Conservation (phyloP, 352 stramenopile genomes). For the Pelagophyceae sp. region DNA sequence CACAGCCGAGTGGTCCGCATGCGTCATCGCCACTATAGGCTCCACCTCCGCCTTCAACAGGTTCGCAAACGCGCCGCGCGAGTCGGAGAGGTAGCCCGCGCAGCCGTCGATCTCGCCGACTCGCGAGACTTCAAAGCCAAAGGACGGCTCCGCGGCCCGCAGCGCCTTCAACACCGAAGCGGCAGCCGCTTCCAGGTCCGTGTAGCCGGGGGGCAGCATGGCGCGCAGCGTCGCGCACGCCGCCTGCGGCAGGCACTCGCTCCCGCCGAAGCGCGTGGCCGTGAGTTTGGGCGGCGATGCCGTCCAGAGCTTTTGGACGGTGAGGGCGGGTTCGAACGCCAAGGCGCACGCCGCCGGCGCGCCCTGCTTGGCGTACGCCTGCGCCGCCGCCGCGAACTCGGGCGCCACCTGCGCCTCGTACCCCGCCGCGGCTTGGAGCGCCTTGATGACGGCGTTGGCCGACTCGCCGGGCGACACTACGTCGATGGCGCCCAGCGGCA, state of each 20-base stretch:
- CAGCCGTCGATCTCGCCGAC: neutral
- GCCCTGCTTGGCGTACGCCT: neutral
- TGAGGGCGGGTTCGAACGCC: neutral
- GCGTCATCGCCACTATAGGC: neutral
- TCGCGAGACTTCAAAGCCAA: neutral
- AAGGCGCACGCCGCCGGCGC: neutral
- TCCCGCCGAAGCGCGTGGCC: neutral
- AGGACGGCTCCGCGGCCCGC: neutral
- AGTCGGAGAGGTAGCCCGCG: constrained; percentile 13
- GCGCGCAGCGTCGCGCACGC: neutral
- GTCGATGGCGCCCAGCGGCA: neutral
- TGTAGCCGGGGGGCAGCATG: neutral
- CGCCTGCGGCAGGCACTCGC: neutral
- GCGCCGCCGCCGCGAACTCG: neutral
- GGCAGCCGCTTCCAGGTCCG: neutral
- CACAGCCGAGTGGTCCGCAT: neutral
- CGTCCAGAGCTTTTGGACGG: neutral
- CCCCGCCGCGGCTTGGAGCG: neutral
- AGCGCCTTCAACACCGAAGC: neutral
- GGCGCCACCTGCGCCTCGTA: neutral
- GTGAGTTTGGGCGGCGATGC: neutral
- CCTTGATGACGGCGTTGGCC: neutral
- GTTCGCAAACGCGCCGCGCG: neutral
- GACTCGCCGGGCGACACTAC: neutral
- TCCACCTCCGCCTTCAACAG: neutral